Percentiles rank a stretch among this genome's conserved stretches.
Evolutionary conservation across 352 stramenopile species (phyloP).

Genomic region (Thraustochytrium striatum): DNA sequence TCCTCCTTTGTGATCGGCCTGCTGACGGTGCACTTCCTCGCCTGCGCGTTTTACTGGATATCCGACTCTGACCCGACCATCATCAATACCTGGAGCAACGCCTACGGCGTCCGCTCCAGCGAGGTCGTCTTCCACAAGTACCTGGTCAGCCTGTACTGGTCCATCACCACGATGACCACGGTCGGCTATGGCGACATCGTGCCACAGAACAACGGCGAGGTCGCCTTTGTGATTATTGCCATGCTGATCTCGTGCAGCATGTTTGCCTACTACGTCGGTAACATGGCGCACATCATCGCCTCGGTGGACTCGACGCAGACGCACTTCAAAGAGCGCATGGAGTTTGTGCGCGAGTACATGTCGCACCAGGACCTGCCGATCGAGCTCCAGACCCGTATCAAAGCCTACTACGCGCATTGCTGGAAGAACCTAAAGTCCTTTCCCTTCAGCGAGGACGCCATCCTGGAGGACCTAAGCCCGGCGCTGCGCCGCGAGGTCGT

Average conservation of each 20-base stretch:
- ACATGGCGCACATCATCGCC: constrained; percentile 24
- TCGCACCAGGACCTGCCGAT: constrained; percentile 21
- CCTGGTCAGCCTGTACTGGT: constrained; percentile 41
- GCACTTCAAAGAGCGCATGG: constrained; percentile 38
- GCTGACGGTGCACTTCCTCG: constrained; percentile 30
- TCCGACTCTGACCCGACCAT: neutral
- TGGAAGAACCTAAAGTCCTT: constrained; percentile 44
- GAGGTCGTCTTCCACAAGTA: constrained; percentile 10
- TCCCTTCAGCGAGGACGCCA: constrained; percentile 34
- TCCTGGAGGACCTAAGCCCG: constrained; percentile 35
- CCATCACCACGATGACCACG: constrained; percentile 46
- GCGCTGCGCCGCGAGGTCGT: constrained; percentile 43
- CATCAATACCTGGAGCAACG: constrained; percentile 25
- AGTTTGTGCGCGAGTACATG: constrained; percentile 27
- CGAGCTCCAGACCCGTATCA: constrained; percentile 25
- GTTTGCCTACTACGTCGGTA: constrained; percentile 44
- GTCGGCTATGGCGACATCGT: constrained; percentile 50
- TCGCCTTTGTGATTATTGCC: constrained; percentile 15
- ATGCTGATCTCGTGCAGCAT: constrained; percentile 46
- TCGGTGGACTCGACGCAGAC: constrained; percentile 29
- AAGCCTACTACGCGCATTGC: constrained; percentile 31
- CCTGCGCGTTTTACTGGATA: constrained; percentile 31
- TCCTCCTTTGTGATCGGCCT: constrained; percentile 4
- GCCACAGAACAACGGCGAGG: constrained; percentile 30
- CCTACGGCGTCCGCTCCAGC: neutral